A percentile compares a stretch with the other conserved stretches of the same genome.
Conservation (phyloP, 2,329 filamentous ascomycete genomes). For the Thielaviopsis punctulata region DNA sequence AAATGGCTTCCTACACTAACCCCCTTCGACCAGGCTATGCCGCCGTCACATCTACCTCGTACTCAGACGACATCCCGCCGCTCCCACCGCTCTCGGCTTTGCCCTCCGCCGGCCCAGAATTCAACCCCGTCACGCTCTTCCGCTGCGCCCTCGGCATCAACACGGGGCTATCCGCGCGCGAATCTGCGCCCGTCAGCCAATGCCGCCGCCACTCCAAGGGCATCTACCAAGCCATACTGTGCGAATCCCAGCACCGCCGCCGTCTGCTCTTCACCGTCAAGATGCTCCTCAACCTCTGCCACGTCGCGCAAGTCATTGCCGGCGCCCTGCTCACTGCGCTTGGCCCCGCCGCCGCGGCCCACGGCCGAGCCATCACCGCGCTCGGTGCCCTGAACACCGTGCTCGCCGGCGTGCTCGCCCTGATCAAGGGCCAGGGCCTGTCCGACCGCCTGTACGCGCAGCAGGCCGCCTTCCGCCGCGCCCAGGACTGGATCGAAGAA, state of each 20-base stretch:
- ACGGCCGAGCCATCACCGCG: conserved; percentile 34
- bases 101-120: neutral
- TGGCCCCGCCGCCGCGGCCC: conserved; percentile 27
- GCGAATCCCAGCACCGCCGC: neutral
- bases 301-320: conserved; percentile 29
- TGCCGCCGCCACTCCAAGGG: conserved; percentile 4
- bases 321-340: conserved; percentile 30
- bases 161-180: neutral
- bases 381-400: conserved; percentile 46
- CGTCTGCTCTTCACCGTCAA: conserved; percentile 21
- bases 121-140: neutral
- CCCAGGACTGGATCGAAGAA: conserved; percentile 38
- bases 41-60: neutral
- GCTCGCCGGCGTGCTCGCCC: conserved; percentile 42
- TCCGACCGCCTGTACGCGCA: conserved; percentile 30
- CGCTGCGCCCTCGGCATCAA: conserved; percentile 8
- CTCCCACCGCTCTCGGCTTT: neutral
- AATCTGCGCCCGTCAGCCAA: conserved; percentile 1
- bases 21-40: neutral
- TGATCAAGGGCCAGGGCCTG: conserved; percentile 33
- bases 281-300: conserved; percentile 24
- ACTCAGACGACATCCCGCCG: neutral
- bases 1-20: neutral
- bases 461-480: conserved; percentile 26
- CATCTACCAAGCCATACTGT: conserved; percentile 2